phyloP scores from a whole-genome alignment of 331 rosid genomes.

The Prunus yedoensis region DNA sequence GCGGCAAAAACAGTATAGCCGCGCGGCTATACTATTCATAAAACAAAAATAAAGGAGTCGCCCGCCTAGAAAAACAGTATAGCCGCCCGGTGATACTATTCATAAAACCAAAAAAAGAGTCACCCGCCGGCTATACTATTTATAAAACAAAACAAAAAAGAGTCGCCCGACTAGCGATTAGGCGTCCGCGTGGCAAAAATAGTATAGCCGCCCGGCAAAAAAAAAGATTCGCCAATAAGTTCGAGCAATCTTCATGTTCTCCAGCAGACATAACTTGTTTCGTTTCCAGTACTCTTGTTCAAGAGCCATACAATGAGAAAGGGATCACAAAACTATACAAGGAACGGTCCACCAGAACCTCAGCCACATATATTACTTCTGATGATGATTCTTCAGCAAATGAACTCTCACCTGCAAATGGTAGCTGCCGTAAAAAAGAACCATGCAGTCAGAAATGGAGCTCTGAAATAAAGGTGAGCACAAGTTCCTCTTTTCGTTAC shows the following conservation, averaged over 20 bases:
- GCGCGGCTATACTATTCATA: background rate
- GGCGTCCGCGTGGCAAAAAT: no score
- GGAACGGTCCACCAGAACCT: constrained; percentile 23
- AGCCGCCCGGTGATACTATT: no score
- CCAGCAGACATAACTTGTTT: constrained; percentile 29
- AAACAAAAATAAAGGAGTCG: no score
- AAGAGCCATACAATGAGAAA: constrained; percentile 33
- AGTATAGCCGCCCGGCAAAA: no score
- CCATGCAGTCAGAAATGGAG: no score
- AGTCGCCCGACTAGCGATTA: no score
- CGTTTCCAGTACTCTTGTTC: constrained; percentile 34
- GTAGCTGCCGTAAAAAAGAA: constrained; percentile 18
- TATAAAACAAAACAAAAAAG: no score
- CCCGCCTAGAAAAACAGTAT: no score
- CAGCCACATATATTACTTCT: constrained; percentile 33
- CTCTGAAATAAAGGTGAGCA: constrained; percentile 30
- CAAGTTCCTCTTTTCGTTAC: constrained; percentile 33
- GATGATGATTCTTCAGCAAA: constrained; percentile 32
- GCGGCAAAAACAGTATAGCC: no score
- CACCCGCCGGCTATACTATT: no score
- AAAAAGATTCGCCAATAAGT: no score
- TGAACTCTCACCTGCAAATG: constrained; percentile 25
- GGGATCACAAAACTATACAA: constrained; percentile 28
- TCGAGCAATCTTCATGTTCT: constrained; percentile 38
- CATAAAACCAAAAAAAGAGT: no score